Percentiles rank a stretch among this genome's conserved stretches.
Evolutionary conservation across 306 rosid genomes (phyloP).

Genomic region (Acacia acuminata): DNA sequence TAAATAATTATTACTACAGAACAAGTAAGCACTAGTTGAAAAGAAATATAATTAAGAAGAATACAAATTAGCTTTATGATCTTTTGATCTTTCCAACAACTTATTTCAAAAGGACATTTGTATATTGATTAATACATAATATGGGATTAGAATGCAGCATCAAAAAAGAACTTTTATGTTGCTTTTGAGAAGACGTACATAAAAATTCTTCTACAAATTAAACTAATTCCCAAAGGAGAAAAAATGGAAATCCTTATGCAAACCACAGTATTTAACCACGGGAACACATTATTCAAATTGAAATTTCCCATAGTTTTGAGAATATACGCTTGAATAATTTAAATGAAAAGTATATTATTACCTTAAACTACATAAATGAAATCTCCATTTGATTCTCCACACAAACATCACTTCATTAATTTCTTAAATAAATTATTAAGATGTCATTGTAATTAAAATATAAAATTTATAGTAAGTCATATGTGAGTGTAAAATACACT

Average conservation of each 20-base stretch:
- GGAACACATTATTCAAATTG: neutral
- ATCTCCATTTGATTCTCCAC: neutral
- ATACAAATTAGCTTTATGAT: conserved; percentile 37
- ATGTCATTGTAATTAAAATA: neutral
- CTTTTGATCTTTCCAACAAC: conserved; percentile 23
- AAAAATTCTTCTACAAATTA: conserved; percentile 19
- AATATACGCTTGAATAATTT: neutral
- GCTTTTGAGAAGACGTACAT: conserved; percentile 28
- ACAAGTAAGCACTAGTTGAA: conserved; percentile 27
- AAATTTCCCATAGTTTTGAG: neutral
- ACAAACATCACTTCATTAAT: neutral
- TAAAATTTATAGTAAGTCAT: neutral
- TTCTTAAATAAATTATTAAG: neutral
- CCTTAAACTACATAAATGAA: neutral
- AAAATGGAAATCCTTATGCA: conserved; percentile 20
- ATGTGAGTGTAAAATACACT: too few species aligned
- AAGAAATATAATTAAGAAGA: conserved; percentile 34
- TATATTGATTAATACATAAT: neutral
- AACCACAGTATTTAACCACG: conserved; percentile 5
- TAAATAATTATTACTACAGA: conserved; percentile 33
- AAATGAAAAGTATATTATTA: neutral
- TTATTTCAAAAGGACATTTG: neutral
- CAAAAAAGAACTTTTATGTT: neutral
- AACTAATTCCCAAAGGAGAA: too few species aligned
- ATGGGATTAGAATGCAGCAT: neutral